A percentile compares a stretch with the other conserved stretches of the same genome.
Conservation (phyloP, 345 rosid species). For the Eucalyptus sp. region DNA sequence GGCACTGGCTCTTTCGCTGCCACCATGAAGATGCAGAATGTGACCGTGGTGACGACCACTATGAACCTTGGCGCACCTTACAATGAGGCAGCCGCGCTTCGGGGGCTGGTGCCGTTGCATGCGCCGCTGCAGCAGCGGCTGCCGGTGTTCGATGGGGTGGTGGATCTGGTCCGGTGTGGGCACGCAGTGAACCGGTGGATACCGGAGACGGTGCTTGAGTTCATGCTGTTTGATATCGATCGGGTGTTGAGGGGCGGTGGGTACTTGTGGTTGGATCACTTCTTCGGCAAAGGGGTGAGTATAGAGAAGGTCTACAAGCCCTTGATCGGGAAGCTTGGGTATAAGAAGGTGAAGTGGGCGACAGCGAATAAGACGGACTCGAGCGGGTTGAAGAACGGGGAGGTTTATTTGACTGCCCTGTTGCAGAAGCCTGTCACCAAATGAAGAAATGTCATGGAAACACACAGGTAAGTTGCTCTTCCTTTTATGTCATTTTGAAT, state of each 20-base stretch:
- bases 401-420: slow-evolving; percentile 83
- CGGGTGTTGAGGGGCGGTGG: slow-evolving; percentile 85
- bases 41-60: slow-evolving; percentile 73
- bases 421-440: slow-evolving; percentile 75
- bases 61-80: slow-evolving; percentile 88
- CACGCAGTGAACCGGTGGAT: slow-evolving; percentile 95
- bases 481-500: background rate
- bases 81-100: slow-evolving; percentile 78
- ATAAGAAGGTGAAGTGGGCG: slow-evolving; percentile 98
- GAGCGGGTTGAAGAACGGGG: slow-evolving; percentile 56
- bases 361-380: slow-evolving; percentile 60
- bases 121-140: slow-evolving; percentile 89
- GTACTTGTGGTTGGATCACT: slow-evolving; percentile 84
- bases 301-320: slow-evolving; percentile 69
- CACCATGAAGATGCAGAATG: slow-evolving; percentile 56
- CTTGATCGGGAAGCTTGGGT: slow-evolving; percentile 73
- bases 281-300: slow-evolving; percentile 59
- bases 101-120: slow-evolving; percentile 85
- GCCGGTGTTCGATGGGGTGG: slow-evolving; percentile 81
- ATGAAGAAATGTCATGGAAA: slow-evolving; percentile 6
- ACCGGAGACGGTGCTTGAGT: slow-evolving; percentile 73
- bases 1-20: slow-evolving; percentile 88
- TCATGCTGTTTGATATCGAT: slow-evolving; percentile 74
- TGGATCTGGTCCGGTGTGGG: slow-evolving; percentile 90
- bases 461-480: slow-evolving; percentile 6